Evolutionary conservation across 2,329 filamentous ascomycete species (phyloP).

Genomic region (Fusarium nodosum): DNA sequence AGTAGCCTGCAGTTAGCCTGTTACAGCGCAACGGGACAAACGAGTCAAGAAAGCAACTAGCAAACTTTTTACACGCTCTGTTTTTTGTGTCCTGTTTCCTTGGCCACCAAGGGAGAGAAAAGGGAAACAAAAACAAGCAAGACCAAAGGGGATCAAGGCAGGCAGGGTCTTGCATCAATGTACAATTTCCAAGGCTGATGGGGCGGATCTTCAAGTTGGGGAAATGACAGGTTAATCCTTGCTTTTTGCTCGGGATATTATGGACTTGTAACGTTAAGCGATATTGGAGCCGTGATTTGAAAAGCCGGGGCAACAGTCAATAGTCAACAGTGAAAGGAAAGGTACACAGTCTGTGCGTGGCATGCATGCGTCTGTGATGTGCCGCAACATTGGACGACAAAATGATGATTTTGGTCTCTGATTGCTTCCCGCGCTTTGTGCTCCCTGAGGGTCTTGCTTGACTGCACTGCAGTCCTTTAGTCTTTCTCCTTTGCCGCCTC

Average conservation of each 20-base stretch:
- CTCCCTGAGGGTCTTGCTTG: not conserved
- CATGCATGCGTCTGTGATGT: slow-evolving; percentile 2
- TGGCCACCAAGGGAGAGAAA: slow-evolving; percentile 1
- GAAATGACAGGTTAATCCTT: slow-evolving; percentile 18
- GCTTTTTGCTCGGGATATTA: slow-evolving; percentile 26
- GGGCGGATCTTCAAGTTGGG: slow-evolving; percentile 1
- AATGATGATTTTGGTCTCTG: slow-evolving; percentile 7
- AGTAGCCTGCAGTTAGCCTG: slow-evolving; percentile 29
- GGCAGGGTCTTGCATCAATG: slow-evolving; percentile 22
- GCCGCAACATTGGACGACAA: slow-evolving; percentile 16
- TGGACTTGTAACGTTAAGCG: slow-evolving; percentile 34
- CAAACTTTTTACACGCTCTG: not conserved
- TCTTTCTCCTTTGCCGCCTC: not conserved
- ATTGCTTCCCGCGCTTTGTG: slow-evolving; percentile 13
- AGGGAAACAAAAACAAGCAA: not conserved
- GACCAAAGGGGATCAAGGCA: slow-evolving; percentile 9
- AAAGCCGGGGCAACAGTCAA: slow-evolving; percentile 11
- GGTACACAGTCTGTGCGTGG: slow-evolving; percentile 19
- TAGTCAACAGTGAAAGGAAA: no score
- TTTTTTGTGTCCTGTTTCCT: not conserved
- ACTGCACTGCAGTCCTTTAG: no score
- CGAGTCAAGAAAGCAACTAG: slow-evolving; percentile 28
- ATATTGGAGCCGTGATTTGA: slow-evolving; percentile 37
- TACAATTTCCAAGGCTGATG: slow-evolving; percentile 20
- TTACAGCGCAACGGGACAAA: slow-evolving; percentile 20